A percentile compares a stretch with the other conserved stretches of the same genome.
These are phyloP conservation scores for Lanmaoa rubissima DNA, from an alignment of 768 basidiomycete species.

Conservation along the genomic window DNA sequence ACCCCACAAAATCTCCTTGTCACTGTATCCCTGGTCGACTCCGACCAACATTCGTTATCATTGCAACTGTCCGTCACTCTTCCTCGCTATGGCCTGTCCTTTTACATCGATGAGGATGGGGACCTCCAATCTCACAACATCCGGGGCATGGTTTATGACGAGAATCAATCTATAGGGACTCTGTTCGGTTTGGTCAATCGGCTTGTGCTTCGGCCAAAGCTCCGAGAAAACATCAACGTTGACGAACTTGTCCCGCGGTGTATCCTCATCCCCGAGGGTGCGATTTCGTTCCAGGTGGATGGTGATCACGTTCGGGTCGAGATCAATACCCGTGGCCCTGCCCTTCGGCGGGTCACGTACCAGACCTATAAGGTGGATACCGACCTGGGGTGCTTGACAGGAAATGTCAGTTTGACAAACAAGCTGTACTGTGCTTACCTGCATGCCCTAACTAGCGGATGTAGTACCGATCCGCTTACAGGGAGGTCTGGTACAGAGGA, in stretches of 20 bases:
- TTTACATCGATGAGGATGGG: constrained; percentile 34
- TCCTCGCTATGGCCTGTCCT: constrained; percentile 42
- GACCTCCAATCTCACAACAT: constrained; percentile 41
- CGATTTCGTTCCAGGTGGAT: constrained; percentile 10
- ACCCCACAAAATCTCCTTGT: constrained; percentile 23
- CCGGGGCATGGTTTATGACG: constrained; percentile 42
- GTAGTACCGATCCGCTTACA: no score
- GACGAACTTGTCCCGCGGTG: constrained; percentile 13
- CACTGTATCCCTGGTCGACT: not conserved
- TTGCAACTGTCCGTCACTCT: constrained; percentile 30
- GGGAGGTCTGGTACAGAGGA: no score
- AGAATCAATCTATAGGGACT: constrained; percentile 40
- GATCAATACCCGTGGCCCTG: not conserved
- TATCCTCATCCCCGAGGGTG: constrained; percentile 42
- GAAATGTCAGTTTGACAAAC: no score
- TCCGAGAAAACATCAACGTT: not conserved
- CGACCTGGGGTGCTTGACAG: constrained; percentile 29
- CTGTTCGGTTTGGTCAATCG: constrained; percentile 43
- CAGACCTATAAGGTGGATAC: constrained; percentile 32
- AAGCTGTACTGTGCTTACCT: no score
- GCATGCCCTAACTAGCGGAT: no score
- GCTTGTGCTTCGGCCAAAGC: constrained; percentile 38
- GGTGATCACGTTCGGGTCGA: constrained; percentile 20
- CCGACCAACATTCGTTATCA: not conserved
- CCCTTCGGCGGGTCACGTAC: constrained; percentile 14